Percentiles rank a stretch among this genome's conserved stretches.
Evolutionary conservation across 164 flowering plant genomes (phyloP).

Genomic region (Aristolochia contorta): DNA sequence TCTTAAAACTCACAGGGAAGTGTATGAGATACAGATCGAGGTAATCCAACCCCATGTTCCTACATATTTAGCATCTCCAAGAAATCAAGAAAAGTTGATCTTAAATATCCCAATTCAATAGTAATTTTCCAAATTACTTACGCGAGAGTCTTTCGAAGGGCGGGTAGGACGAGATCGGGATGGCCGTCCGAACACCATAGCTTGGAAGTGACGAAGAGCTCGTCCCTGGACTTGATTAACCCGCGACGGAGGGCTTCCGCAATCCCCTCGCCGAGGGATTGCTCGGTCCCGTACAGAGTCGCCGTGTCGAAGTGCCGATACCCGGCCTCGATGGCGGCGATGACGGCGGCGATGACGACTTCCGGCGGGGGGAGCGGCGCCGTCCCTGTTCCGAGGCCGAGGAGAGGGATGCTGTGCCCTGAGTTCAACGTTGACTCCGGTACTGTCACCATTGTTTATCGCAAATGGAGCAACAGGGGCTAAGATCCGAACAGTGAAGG

Average conservation of each 20-base stretch:
- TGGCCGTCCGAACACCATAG: conserved; percentile 19
- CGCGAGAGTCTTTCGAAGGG: conserved; percentile 19
- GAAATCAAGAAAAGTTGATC: too few species aligned
- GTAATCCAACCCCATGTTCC: conserved; percentile 7
- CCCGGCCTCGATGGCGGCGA: conserved; percentile 14
- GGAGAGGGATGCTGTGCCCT: too few species aligned
- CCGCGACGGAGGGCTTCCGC: conserved; percentile 17
- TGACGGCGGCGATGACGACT: not conserved
- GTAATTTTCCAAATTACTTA: not conserved
- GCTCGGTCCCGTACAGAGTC: conserved; percentile 10
- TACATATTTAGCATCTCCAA: not conserved
- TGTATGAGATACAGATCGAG: conserved; percentile 10
- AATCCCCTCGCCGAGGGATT: conserved; percentile 19
- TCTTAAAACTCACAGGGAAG: conserved; percentile 6
- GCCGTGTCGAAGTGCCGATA: conserved; percentile 24
- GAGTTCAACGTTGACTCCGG: not conserved
- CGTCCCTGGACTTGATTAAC: conserved; percentile 16
- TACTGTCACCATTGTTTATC: conserved; percentile 1
- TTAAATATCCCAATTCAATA: too few species aligned
- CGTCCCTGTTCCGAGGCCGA: too few species aligned
- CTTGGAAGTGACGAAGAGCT: conserved; percentile 21
- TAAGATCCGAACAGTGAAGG: too few species aligned
- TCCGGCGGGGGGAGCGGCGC: too few species aligned
- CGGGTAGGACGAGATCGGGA: conserved; percentile 17
- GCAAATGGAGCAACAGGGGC: too few species aligned